Conservation (phyloP, 2,329 filamentous ascomycete genomes). For the Nannizzia gypsea region DNA sequence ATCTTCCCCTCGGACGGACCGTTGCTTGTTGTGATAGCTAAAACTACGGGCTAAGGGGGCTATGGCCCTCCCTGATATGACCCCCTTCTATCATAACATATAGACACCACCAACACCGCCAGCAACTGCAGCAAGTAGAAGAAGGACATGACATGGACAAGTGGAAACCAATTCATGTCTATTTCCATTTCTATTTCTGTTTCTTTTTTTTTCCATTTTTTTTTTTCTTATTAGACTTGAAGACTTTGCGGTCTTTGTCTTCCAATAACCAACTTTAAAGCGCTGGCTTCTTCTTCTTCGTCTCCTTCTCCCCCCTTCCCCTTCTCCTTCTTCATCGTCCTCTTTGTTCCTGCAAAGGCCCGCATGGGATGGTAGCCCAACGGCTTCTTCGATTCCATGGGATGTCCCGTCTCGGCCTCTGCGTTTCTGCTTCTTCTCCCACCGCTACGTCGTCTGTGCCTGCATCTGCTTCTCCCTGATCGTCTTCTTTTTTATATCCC, state of each 20-base stretch:
- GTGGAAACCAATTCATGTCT: not conserved
- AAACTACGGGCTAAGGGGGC: not conserved
- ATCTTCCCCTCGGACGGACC: not conserved
- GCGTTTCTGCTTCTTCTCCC: not conserved
- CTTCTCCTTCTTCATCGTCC: too few relatives aligned
- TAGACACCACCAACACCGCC: too few relatives aligned
- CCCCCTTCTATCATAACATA: too few relatives aligned
- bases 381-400: not conserved
- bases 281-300: not conserved
- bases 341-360: slow-evolving; percentile 5
- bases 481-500: not conserved
- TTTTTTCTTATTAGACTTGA: not conserved
- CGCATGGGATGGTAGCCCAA: slow-evolving; percentile 2
- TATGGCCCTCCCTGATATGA: too few relatives aligned
- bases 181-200: not conserved
- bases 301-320: too few relatives aligned
- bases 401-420: not conserved
- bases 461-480: not conserved
- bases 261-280: slow-evolving; percentile 4
- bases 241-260: slow-evolving; percentile 5
- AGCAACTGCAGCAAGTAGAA: too few relatives aligned
- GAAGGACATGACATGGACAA: too few relatives aligned
- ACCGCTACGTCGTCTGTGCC: not conserved
- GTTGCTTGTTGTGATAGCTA: not conserved
- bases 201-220: not conserved